Base-by-base conservation (phyloP, 495 filamentous ascomycete genomes). In the Xylaria grammica region DNA sequence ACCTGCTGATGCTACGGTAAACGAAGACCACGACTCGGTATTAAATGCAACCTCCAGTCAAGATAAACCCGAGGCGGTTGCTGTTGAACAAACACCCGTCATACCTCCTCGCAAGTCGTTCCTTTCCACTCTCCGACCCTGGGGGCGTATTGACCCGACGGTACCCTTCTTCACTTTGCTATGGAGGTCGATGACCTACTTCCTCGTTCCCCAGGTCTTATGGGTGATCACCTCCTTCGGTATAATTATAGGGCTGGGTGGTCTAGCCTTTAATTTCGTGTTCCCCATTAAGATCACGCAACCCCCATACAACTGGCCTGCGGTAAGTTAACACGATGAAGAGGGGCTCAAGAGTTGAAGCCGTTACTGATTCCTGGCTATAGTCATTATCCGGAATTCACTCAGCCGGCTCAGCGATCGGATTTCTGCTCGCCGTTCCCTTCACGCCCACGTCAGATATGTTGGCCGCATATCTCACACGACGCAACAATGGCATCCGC, bases 201-300 rank as follows among this genome's bases (percentile, higher is more conserved):
- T 86, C 60, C 66, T 83, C 3, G 80, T 87, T 0, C 85, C 85
- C 2, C 81, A 82, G 48, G 84, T 85, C 0, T 74, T 88, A 38
- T 87, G 85, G 85, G 85, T 88, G 1, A 79, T 87, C 32, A 82
- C 81, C 11, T 85, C 82, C n/a, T 83, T 73, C 46, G 71, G 71
- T 45, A 71, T 73, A 22, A 73, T 81, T 66, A 88, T 88, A 72
- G 85, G 85, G 34, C 78, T 88, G 34, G 84, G 82, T 17, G 85
- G 83, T 1, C 69, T 88, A 22, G 74, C 84, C 13, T 86, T 86
- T 75, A 85, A 84, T 68, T 87, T 82, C 72, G 86, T 82, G 32
- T 88, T 87, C 68, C 85, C 85, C 0, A 70, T 86, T n/a, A 77
- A 82, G 24, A 87, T 88, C 48, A 79, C 78, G 1, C 68, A 74